Base-by-base conservation (phyloP, 345 rosid species). In the Sapria himalayana region DNA sequence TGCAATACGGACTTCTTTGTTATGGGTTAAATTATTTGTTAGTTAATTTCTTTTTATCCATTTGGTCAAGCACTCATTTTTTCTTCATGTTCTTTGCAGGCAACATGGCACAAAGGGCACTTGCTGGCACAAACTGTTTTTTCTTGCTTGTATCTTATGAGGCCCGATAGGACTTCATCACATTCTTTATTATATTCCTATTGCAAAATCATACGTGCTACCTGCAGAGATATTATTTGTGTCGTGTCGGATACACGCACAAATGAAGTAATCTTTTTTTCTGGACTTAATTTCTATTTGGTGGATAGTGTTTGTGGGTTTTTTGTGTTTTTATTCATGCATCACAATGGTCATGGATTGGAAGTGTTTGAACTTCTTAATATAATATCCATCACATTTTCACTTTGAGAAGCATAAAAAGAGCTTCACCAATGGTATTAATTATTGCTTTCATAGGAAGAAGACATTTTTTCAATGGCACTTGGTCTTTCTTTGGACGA, bases 231-330 rank as follows among this genome's bases (percentile, higher is more conserved):
- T 33, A 76, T 84, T 56, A 69, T 80, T 63, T 74, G 92, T 2
- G 91, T 74, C 58, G 95, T 82, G 56, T 79, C 95, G 43, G 86
- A 89, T 55, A 78, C 98, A 25, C 94, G 95, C 24, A 89, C 98
- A 60, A 91, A 89, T 77, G 98, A 89, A 82, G 98, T 89, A 89
- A 82, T 60, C 71, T 70, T n/a, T n/a, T n/a, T n/a, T n/a, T n/a
- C n/a, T n/a, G n/a, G n/a, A n/a, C n/a, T n/a, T n/a, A n/a, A n/a
- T n/a, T n/a, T n/a, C n/a, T n/a, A n/a, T n/a, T n/a, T n/a, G n/a
- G n/a, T n/a, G n/a, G n/a, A n/a, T n/a, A n/a, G n/a, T n/a, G n/a
- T n/a, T n/a, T n/a, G n/a, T n/a, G n/a, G n/a, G n/a, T 9, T 8
- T 42, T 15, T 6, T 35, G 11, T 17, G 15, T 2, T 20, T 15